Base-by-base conservation (phyloP, 371 early-diverging fungal species). In the Catenaria anguillulae region DNA sequence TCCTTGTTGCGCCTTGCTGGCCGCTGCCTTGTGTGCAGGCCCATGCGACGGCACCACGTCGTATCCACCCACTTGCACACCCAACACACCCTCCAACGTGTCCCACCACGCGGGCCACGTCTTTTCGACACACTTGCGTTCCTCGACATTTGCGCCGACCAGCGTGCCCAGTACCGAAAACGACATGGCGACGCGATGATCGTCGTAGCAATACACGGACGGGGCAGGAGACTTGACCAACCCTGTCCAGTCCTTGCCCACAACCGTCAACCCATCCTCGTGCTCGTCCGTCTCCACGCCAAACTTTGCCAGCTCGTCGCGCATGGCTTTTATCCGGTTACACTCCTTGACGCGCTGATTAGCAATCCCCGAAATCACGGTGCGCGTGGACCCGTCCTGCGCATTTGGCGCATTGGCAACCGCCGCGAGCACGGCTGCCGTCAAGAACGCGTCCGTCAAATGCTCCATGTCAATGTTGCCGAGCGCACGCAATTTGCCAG, bases 51-150 rank as follows among this genome's bases (percentile, higher is more conserved):
- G 21, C 10, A 19, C 40, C 33, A 56, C 29, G 34, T 40, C 33
- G 35, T 29, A n/a, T 35, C 31, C 23, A 34, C 24, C 8, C 42
- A 24, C 46, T 56, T 56, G 24, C 72, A 86, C 88, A 24, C 85
- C 86, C 36, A 94, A 74, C 36, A 79, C 81, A 64, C 77, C 73
- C 60, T 86, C 86, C 12, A 97, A 76, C 42, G 84, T 86, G 65
- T 93, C 94, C 96, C 96, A 97, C 96, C 96, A 97, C 24, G 77
- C 81, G 15, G 97, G 97, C 93, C 93, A 95, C 0, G 97, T 96
- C 80, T 97, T 97, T 69, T 92, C 97, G 10, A 94, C 95, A 68
- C 97, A 97, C 66, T 89, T 85, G 72, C 91, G 90, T 68, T 95
- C 94, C 52, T 80, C 83, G 52, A 94, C 81, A 63, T 87, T 79